Evolutionary conservation across 2,329 filamentous ascomycete species (phyloP), one percentile per base, ranked within the genome.

Genomic region (Nothophoma quercina): DNA sequence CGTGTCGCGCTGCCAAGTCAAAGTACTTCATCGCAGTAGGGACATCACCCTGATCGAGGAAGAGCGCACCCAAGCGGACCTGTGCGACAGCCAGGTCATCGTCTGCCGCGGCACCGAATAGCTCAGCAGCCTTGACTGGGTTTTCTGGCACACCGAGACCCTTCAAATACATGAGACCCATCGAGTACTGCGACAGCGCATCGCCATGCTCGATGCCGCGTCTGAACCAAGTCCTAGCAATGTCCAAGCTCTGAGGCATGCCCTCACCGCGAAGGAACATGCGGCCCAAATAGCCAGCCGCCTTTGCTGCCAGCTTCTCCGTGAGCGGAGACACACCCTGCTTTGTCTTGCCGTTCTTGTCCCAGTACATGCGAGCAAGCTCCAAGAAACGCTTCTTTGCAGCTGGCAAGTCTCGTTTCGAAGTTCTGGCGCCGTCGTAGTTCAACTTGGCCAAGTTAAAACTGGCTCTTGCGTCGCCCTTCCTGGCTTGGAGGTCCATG

Each of bases 241-340:
- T 86, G 22, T 85, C 83, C 60, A 87, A 93, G 74, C 88, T 91
- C 71, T 93, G 91, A 35, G 86, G 81, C 56, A 91, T 85, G 12
- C 91, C 91, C 70, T 97, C 93, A 7, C 93, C 93, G 7, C 93
- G 87, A 55, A 97, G 77, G 69, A 91, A 93, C 88, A 97, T 96
- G 43, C 91, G 83, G 1, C 93, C 93, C 18, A 97, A 84, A 70
- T 89, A 95, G 2, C 91, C 93, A 4, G 93, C 93, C 0, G 92
- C 89, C 73, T 92, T 96, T 1, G 87, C 84, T 0, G 91, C 93
- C 22, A 88, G 81, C 71, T 89, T 93, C 62, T 96, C 91, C 22
- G 91, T 85, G 1, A 85, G 84, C 5, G 82, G 79, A 51, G 88
- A 87, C 29, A 86, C 84, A 51, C 88, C 91, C 13, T 89, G 85